phyloP scores from a whole-genome alignment of 352 stramenopile genomes.

The Hyaloperonospora arabidopsidis region DNA sequence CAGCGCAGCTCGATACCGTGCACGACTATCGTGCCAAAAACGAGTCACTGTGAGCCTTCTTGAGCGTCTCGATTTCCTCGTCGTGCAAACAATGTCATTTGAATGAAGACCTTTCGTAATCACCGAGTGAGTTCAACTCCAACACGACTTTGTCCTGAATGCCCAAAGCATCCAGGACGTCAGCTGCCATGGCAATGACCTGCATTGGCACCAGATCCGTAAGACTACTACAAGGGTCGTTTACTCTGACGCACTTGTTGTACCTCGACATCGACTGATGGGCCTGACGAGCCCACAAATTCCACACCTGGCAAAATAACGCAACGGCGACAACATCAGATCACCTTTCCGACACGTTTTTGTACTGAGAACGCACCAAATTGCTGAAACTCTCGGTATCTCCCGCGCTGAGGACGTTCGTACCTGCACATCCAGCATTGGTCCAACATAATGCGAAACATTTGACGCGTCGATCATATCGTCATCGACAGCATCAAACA shows the following conservation, averaged over 20 bases:
- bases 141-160: conserved; percentile 56
- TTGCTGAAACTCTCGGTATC: conserved; percentile 85
- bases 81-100: not conserved
- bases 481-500: not conserved
- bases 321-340: conserved; percentile 4
- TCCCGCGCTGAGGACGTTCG: conserved; percentile 76
- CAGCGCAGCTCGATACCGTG: conserved; percentile 57
- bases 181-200: conserved; percentile 73
- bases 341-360: not conserved
- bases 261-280: conserved; percentile 78
- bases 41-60: conserved; percentile 1
- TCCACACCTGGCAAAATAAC: conserved; percentile 45
- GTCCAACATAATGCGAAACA: not conserved
- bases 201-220: conserved; percentile 13
- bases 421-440: conserved; percentile 38
- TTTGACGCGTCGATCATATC: not conserved
- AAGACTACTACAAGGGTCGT: not conserved
- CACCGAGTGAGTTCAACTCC: conserved; percentile 79
- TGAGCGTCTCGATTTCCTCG: not conserved
- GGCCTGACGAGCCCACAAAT: conserved; percentile 68
- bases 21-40: conserved; percentile 33
- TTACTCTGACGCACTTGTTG: not conserved
- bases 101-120: conserved; percentile 51
- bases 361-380: conserved; percentile 42
- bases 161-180: conserved; percentile 45